These are phyloP conservation scores for Dioszegia crocea DNA, from an alignment of 768 basidiomycete species.

Conservation along the genomic window DNA sequence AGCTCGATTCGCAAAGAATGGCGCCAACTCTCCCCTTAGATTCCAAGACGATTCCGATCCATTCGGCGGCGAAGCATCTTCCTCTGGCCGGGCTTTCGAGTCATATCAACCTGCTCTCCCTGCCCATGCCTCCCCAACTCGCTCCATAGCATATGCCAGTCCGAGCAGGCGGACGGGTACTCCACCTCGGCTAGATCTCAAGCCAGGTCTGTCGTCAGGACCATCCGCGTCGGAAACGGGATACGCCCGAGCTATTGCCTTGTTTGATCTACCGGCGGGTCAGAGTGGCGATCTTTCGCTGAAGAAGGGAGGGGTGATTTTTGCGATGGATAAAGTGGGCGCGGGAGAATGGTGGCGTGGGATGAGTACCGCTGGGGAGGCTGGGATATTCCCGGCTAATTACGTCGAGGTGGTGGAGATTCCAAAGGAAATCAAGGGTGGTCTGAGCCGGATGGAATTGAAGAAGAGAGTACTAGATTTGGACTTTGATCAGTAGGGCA, in stretches of 20 bases:
- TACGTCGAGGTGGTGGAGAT: constrained; percentile 42
- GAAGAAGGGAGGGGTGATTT: constrained; percentile 63
- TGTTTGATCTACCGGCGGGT: constrained; percentile 70
- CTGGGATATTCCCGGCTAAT: constrained; percentile 40
- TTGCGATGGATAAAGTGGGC: constrained; percentile 66
- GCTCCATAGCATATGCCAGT: neutral
- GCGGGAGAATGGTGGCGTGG: constrained; percentile 41
- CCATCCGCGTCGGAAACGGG: constrained; percentile 45
- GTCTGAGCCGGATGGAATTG: constrained; percentile 26
- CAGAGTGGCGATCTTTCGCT: constrained; percentile 69
- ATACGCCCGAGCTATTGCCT: constrained; percentile 59
- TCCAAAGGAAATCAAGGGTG: constrained; percentile 32
- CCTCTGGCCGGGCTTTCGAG: constrained; percentile 11
- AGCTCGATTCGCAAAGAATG: constrained; percentile 1
- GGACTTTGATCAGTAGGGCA: constrained; percentile 26
- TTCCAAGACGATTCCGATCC: constrained; percentile 6
- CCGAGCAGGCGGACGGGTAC: neutral
- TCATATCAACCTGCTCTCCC: neutral
- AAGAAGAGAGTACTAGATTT: constrained; percentile 21
- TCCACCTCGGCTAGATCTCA: constrained; percentile 19
- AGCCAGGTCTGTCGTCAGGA: constrained; percentile 17
- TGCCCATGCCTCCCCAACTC: neutral
- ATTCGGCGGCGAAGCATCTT: neutral
- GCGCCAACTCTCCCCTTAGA: neutral
- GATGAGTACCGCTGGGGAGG: neutral